phyloP scores from a whole-genome alignment of 208 protist species.

The Leishmania guyanensis region DNA sequence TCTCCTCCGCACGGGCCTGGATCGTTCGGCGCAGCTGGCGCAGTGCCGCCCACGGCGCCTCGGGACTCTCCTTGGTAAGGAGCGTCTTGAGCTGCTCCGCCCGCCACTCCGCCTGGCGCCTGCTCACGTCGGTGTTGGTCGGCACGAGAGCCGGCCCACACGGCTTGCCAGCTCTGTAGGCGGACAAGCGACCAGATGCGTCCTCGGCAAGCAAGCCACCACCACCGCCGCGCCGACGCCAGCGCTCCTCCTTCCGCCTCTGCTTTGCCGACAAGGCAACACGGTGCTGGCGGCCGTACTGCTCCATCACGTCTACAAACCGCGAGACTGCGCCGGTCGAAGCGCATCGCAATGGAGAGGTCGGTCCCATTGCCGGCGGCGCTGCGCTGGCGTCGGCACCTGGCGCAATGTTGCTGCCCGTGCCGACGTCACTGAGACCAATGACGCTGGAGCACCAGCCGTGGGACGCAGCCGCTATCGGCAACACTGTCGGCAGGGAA shows the following conservation, averaged over 20 bases:
- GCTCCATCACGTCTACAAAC: constrained; percentile 58
- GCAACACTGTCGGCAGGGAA: background rate
- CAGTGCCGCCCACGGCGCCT: constrained; percentile 73
- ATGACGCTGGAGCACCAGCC: constrained; percentile 14
- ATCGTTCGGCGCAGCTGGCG: constrained; percentile 43
- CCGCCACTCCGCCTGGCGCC: constrained; percentile 60
- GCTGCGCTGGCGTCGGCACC: background rate
- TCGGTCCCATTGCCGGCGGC: background rate
- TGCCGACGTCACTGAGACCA: constrained; percentile 13
- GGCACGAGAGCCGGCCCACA: constrained; percentile 60
- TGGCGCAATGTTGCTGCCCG: background rate
- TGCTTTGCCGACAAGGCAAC: constrained; percentile 16
- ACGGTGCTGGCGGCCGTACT: constrained; percentile 40
- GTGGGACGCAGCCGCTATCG: background rate
- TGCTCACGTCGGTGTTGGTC: constrained; percentile 25
- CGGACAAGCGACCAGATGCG: constrained; percentile 56
- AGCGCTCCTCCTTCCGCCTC: constrained; percentile 30
- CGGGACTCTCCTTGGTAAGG: constrained; percentile 46
- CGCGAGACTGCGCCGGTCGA: constrained; percentile 42
- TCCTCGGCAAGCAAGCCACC: constrained; percentile 63
- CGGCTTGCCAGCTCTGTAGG: constrained; percentile 58
- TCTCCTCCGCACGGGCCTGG: constrained; percentile 37
- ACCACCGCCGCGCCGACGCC: constrained; percentile 33
- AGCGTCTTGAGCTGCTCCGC: constrained; percentile 55
- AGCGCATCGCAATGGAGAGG: background rate